Conservation (phyloP, 306 rosid species). For the Glycine tomentella region DNA sequence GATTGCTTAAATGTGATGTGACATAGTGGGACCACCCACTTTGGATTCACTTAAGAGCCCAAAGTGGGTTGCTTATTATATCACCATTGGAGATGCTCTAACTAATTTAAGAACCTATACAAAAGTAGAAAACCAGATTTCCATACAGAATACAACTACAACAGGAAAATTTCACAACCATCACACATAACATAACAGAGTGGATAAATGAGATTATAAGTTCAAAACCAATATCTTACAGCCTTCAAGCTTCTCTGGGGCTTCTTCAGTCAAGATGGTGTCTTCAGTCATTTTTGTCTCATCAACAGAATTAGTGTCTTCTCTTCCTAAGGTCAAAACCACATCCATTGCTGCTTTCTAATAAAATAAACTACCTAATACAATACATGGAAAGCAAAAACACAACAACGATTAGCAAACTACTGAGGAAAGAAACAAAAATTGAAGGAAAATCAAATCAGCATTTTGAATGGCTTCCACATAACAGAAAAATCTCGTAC, state of each 20-base stretch:
- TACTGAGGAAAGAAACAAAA: constrained; percentile 10
- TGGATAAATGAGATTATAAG: constrained; percentile 14
- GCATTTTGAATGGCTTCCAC: neutral
- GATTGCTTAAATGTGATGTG: neutral
- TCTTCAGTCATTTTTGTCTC: constrained; percentile 31
- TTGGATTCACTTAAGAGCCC: neutral
- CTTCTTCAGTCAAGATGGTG: constrained; percentile 6
- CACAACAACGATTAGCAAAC: constrained; percentile 13
- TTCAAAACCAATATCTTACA: constrained; percentile 39
- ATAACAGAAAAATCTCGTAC: neutral
- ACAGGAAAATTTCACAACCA: neutral
- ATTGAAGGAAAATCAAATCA: neutral
- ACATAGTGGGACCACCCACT: neutral
- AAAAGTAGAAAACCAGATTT: constrained; percentile 17
- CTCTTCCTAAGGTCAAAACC: constrained; percentile 17
- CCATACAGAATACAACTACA: neutral
- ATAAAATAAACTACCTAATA: neutral
- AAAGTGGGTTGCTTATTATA: neutral
- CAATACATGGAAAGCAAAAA: constrained; percentile 29
- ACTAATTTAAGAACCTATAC: neutral
- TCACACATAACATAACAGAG: neutral
- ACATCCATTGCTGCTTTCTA: constrained; percentile 34
- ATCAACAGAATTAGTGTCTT: neutral
- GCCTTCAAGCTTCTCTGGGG: neutral
- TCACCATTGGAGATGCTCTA: neutral